Conservation (phyloP, 2,329 filamentous ascomycete genomes). For the Penicillium paneum region DNA sequence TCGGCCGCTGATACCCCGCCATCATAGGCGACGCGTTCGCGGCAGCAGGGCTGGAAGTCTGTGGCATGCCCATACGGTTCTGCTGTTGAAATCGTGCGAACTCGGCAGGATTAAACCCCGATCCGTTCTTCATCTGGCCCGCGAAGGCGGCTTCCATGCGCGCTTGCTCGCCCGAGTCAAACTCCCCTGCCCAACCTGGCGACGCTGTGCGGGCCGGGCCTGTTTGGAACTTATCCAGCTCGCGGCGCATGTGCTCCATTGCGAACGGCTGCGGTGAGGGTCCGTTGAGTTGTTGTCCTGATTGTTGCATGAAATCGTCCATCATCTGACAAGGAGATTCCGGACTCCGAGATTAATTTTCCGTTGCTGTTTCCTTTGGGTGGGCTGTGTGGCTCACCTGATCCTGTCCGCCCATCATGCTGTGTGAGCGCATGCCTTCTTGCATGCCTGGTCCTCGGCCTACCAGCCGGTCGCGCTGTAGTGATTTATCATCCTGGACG, state of each 20-base stretch:
- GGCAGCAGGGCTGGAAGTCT: constrained; percentile 57
- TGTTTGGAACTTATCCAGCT: constrained; percentile 55
- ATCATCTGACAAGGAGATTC: constrained; percentile 64
- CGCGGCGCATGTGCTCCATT: constrained; percentile 64
- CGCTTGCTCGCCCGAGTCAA: constrained; percentile 60
- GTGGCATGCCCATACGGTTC: constrained; percentile 57
- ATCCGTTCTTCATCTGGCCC: constrained; percentile 48
- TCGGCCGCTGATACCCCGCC: constrained; percentile 48
- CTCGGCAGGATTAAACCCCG: constrained; percentile 74
- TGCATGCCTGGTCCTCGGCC: constrained; percentile 69
- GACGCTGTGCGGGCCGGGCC: constrained; percentile 52
- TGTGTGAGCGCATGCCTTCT: constrained; percentile 73
- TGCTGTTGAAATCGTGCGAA: constrained; percentile 83
- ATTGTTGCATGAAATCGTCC: constrained; percentile 86
- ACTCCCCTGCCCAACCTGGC: constrained; percentile 63
- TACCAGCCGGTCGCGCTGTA: constrained; percentile 85
- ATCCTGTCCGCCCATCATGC: constrained; percentile 68
- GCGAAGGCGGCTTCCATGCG: constrained; percentile 70
- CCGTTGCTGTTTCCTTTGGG: not conserved
- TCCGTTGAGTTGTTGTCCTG: constrained; percentile 56
- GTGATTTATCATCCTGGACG: constrained; percentile 89
- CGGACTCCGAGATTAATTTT: constrained; percentile 26
- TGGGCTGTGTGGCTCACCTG: constrained; percentile 49
- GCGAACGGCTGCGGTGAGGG: constrained; percentile 57
- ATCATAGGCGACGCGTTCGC: constrained; percentile 58